A percentile compares a stretch with the other conserved stretches of the same genome.
phyloP scores from a whole-genome alignment of 345 rosid species.

The Lepidium africanum region DNA sequence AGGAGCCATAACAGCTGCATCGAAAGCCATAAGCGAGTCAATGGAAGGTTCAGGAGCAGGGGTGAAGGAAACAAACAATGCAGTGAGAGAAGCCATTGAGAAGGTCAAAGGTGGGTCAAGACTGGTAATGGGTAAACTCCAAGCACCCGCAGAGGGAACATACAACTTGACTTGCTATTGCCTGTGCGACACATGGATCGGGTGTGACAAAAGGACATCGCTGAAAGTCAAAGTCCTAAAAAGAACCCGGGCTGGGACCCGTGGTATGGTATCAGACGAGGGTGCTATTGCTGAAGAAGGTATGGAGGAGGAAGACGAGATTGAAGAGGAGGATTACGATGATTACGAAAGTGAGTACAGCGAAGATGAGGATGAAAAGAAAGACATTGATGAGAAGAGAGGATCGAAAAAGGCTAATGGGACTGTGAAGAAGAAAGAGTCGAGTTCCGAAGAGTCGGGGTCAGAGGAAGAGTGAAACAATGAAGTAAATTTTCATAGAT shows the following conservation, averaged over 20 bases:
- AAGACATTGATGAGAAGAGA: slow-evolving; percentile 49
- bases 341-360: slow-evolving; percentile 95
- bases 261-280: slow-evolving; percentile 61
- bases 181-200: slow-evolving; percentile 92
- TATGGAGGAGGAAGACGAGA: slow-evolving; percentile 87
- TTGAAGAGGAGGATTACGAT: slow-evolving; percentile 78
- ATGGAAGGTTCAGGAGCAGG: slow-evolving; percentile 91
- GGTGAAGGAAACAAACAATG: slow-evolving; percentile 59
- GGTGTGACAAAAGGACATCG: slow-evolving; percentile 67
- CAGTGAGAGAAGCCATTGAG: slow-evolving; percentile 62
- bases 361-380: slow-evolving; percentile 79
- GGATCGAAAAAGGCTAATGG: slow-evolving; percentile 70
- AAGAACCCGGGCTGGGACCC: slow-evolving; percentile 77
- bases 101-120: slow-evolving; percentile 83
- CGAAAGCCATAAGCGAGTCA: slow-evolving; percentile 80
- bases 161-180: slow-evolving; percentile 83
- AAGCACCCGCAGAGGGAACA: slow-evolving; percentile 78
- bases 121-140: slow-evolving; percentile 84
- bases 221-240: slow-evolving; percentile 77
- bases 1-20: slow-evolving; percentile 67
- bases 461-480: slow-evolving; percentile 58
- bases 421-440: slow-evolving; percentile 34
- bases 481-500: slow-evolving; percentile 17
- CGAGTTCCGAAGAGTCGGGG: slow-evolving; percentile 65
- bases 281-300: slow-evolving; percentile 74